Percentiles rank a stretch among this genome's conserved stretches.
phyloP scores from a whole-genome alignment of 805 yeast genomes.

The Metschnikowia lunata region DNA sequence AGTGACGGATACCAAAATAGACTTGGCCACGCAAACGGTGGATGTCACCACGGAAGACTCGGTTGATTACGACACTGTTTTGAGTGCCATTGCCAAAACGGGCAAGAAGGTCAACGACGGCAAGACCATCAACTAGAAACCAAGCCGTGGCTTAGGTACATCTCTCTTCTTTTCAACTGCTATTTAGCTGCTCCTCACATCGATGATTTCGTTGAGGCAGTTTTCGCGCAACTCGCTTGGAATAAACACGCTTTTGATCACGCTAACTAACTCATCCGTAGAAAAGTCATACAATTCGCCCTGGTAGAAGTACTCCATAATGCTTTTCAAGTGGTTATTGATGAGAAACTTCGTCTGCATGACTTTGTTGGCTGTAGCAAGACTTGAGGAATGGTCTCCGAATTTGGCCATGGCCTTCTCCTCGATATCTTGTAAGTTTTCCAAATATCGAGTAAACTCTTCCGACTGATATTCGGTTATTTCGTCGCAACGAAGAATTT shows the following conservation, averaged over 20 bases:
- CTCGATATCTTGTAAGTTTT: slow-evolving; percentile 9
- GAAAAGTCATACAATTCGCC: slow-evolving; percentile 48
- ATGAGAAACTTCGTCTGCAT: slow-evolving; percentile 30
- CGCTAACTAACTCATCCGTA: slow-evolving; percentile 41
- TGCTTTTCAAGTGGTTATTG: slow-evolving; percentile 40
- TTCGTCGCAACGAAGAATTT: slow-evolving; percentile 24
- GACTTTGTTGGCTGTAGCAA: slow-evolving; percentile 18
- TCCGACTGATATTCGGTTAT: slow-evolving; percentile 35
- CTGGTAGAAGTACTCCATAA: slow-evolving; percentile 47
- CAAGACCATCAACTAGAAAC: slow-evolving; percentile 25
- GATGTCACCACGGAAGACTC: slow-evolving; percentile 57
- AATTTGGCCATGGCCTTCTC: slow-evolving; percentile 7
- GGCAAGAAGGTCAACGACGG: slow-evolving; percentile 82
- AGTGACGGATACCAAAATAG: slow-evolving; percentile 66
- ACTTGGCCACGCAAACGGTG: slow-evolving; percentile 78
- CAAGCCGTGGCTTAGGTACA: background rate
- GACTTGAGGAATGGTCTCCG: slow-evolving; percentile 6
- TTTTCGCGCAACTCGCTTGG: slow-evolving; percentile 45
- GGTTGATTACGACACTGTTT: slow-evolving; percentile 71
- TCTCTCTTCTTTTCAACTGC: too few species aligned
- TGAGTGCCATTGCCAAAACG: slow-evolving; percentile 78
- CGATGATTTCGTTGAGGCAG: slow-evolving; percentile 44
- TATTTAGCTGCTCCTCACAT: slow-evolving; percentile 31
- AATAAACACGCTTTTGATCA: slow-evolving; percentile 41
- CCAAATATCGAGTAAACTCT: slow-evolving; percentile 26